Percentiles rank a stretch among this genome's conserved stretches.
Conservation (phyloP, 23 red algal genomes). For the Gracilaria domingensis region DNA sequence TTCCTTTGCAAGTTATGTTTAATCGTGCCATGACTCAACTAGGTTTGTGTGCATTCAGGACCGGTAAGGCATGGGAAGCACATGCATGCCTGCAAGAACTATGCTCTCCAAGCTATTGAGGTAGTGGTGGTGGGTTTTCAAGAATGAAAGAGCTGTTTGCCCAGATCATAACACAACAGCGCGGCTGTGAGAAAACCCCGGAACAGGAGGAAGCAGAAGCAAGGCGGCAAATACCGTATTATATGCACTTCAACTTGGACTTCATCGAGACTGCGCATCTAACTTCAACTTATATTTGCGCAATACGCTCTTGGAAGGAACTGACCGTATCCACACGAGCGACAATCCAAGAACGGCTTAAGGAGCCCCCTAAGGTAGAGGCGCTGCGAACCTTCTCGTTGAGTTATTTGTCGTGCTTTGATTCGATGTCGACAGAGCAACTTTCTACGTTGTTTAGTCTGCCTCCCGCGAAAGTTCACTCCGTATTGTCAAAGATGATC, state of each 20-base stretch:
- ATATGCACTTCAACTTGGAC: slow-evolving; percentile 96
- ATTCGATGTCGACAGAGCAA: slow-evolving; percentile 73
- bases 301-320: slow-evolving; percentile 82
- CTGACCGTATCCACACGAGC: slow-evolving; percentile 52
- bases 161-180: slow-evolving; percentile 77
- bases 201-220: slow-evolving; percentile 94
- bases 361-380: slow-evolving; percentile 84
- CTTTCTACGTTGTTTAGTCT: slow-evolving; percentile 86
- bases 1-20: slow-evolving; percentile 91
- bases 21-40: slow-evolving; percentile 99
- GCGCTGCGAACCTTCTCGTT: slow-evolving; percentile 89
- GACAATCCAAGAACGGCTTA: slow-evolving; percentile 59
- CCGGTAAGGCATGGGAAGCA: slow-evolving; percentile 83
- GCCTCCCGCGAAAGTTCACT: slow-evolving; percentile 82
- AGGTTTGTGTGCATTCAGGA: slow-evolving; percentile 96
- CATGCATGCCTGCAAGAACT: slow-evolving; percentile 91
- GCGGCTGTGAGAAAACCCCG: slow-evolving; percentile 88
- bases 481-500: slow-evolving; percentile 94
- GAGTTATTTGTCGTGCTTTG: slow-evolving; percentile 88
- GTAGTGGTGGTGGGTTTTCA: slow-evolving; percentile 70
- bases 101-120: slow-evolving; percentile 88
- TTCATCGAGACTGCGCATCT: slow-evolving; percentile 97
- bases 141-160: slow-evolving; percentile 97
- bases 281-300: slow-evolving; percentile 79
- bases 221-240: slow-evolving; percentile 92